Base-by-base conservation (phyloP, 1,139 yeast genomes). In the Pichia sp. region DNA sequence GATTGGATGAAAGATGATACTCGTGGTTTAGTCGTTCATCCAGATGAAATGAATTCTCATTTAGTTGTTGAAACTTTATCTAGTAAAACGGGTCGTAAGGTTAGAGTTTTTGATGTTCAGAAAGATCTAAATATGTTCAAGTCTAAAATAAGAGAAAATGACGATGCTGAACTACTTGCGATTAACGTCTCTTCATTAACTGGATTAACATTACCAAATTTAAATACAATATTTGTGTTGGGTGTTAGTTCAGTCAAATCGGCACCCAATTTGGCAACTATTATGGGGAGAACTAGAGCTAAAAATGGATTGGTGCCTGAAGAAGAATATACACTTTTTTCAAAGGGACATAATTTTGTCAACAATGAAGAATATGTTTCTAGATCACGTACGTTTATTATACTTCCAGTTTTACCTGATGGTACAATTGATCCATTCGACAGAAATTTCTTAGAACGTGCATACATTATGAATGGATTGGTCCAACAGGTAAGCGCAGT, bases 201-300 rank as follows among this genome's bases (percentile, higher is more conserved):
- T 3, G 63, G 65, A 4, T n/a, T 58, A 16, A 42, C 54, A 1
- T 50, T 60, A 37, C 46, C 50, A 21, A 53, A 53, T 3, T 42
- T 60, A n/a, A 41, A 51, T 10, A 43, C 51, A 3, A 47, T 57
- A 2, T 40, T 62, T 15, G 43, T 56, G 20, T 43, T 61, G 5
- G 65, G 65, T 3, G 38, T 56, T 6, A 61, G 61, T 37, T 39
- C 60, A 1, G 46, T 62, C 7, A 49, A 52, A 35, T 51, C 46
- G 31, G 25, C 41, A 3, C 35, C 49, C 2, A 39, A 46, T 8
- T 48, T 61, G 32, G 49, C 52, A 3, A 44, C 45, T 15, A 36
- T 60, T 2, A 47, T 51, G 1, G 59, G 62, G 2, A 47, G 62
- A 27, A 47, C 55, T 37, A 49, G 63, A 30, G 33, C 37, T 23